Percentiles rank a stretch among this genome's conserved stretches.
These are phyloP conservation scores for Penicillium malachiteum DNA, from an alignment of 495 filamentous ascomycete genomes.

Conservation along the genomic window DNA sequence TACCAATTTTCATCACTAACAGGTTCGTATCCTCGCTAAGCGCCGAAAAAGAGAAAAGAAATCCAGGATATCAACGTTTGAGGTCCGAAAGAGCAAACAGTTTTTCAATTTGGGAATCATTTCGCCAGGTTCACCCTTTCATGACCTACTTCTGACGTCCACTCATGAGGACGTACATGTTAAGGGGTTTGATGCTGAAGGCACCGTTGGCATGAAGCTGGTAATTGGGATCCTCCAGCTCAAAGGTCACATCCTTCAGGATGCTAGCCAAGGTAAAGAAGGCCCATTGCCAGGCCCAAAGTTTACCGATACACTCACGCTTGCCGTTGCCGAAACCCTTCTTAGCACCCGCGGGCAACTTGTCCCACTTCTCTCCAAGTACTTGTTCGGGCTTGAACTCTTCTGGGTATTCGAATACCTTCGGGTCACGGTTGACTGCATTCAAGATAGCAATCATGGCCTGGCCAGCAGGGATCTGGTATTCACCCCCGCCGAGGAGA, in stretches of 20 bases:
- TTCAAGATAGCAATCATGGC: slow-evolving; percentile 61
- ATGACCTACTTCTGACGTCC: slow-evolving; percentile 9
- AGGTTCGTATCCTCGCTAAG: background rate
- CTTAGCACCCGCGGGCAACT: slow-evolving; percentile 58
- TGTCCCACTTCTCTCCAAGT: slow-evolving; percentile 61
- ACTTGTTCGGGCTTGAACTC: slow-evolving; percentile 70
- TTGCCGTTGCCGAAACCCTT: slow-evolving; percentile 73
- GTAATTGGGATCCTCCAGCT: slow-evolving; percentile 46
- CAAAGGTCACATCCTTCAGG: slow-evolving; percentile 42
- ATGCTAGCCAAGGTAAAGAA: slow-evolving; percentile 39
- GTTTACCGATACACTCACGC: slow-evolving; percentile 62
- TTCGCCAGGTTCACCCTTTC: background rate
- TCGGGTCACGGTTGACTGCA: slow-evolving; percentile 67
- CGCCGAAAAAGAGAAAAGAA: background rate
- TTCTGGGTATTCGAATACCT: slow-evolving; percentile 62
- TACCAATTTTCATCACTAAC: slow-evolving; percentile 1
- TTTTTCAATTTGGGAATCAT: background rate
- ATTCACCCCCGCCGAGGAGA: slow-evolving; percentile 62
- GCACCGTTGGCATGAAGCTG: slow-evolving; percentile 37
- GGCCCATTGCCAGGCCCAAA: slow-evolving; percentile 64
- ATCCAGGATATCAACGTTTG: background rate
- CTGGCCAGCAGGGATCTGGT: slow-evolving; percentile 59
- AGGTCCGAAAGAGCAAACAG: background rate
- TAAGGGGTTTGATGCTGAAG: slow-evolving; percentile 36
- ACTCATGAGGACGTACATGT: slow-evolving; percentile 22